Conservation (phyloP, 345 rosid genomes). For the thale cress (Arabidopsis thaliana) region TAIR10.1 NC_003076.8:9421501-9422000, state of each 20-base stretch:
- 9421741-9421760: constrained; percentile 39
- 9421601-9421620: constrained; percentile 66
- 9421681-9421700: constrained; percentile 93
- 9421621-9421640: constrained; percentile 64
- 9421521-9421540: not conserved
- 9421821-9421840: not conserved
- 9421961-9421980: not conserved
- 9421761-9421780: constrained; percentile 14
- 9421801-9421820: not conserved
- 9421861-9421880: not conserved
- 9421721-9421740: constrained; percentile 45
- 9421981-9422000: not conserved
- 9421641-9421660: constrained; percentile 69
- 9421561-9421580: constrained; percentile 58
- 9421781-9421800: not conserved
- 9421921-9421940: not conserved
- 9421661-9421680: constrained; percentile 81
- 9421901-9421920: not conserved
- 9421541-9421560: not conserved
- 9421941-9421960: not conserved
- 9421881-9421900: not conserved
- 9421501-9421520: not conserved
- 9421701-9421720: constrained; percentile 84
- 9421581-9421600: constrained; percentile 84
- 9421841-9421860: not conserved